Evolutionary conservation across 306 rosid genomes (phyloP).

Genomic region (Pachyrhizus erosus): DNA sequence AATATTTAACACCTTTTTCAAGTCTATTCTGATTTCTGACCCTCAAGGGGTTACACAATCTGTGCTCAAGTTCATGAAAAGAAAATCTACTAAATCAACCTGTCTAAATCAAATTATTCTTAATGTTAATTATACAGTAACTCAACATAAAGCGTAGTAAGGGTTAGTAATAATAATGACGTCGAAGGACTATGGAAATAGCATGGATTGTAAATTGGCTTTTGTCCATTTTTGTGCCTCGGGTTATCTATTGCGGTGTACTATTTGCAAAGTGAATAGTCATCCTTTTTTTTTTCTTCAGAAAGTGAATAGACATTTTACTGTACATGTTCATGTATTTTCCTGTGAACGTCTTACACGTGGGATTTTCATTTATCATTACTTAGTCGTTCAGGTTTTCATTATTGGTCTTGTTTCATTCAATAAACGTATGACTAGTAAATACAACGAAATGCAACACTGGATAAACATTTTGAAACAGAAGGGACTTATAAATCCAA

Average conservation of each 20-base stretch:
- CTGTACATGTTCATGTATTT: conserved; percentile 36
- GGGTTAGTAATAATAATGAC: conserved; percentile 43
- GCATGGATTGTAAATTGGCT: conserved; percentile 40
- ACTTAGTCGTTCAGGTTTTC: not conserved
- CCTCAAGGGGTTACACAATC: conserved; percentile 43
- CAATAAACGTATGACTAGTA: not conserved
- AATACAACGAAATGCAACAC: not conserved
- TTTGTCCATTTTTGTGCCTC: conserved; percentile 47
- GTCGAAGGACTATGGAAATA: conserved; percentile 37
- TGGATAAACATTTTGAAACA: not conserved
- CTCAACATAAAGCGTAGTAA: conserved; percentile 39
- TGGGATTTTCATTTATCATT: conserved; percentile 35
- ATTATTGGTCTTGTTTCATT: not conserved
- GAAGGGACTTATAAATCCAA: conserved; percentile 3
- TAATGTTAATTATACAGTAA: conserved; percentile 38
- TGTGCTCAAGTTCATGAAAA: not conserved
- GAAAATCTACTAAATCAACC: not conserved
- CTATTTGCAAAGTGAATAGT: conserved; percentile 49
- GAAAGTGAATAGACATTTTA: conserved; percentile 35
- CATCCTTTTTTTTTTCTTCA: conserved; percentile 15
- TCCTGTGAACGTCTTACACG: conserved; percentile 38
- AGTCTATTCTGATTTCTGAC: conserved; percentile 46
- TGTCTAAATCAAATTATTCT: conserved; percentile 52
- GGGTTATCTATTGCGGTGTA: conserved; percentile 35
- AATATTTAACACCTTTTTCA: conserved; percentile 33